Evolutionary conservation across 371 early-diverging fungal species (phyloP).

Genomic region (Apophysomyces variabilis): DNA sequence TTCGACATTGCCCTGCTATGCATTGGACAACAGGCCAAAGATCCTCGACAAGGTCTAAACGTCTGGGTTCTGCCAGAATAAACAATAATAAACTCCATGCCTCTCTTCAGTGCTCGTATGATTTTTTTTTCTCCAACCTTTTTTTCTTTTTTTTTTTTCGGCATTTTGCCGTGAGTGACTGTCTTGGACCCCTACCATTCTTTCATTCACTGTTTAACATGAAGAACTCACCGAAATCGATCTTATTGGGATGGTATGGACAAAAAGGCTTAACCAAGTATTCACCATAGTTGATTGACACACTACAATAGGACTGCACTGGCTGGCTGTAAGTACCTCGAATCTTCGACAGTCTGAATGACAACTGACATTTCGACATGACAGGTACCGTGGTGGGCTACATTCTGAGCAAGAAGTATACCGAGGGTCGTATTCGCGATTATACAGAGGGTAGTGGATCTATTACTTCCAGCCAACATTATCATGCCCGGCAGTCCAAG

Average conservation of each 20-base stretch:
- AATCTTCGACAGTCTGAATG: background rate
- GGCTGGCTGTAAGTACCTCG: conserved; percentile 20
- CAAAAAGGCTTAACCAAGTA: background rate
- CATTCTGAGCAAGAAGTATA: conserved; percentile 25
- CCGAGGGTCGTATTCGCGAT: conserved; percentile 20
- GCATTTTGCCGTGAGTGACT: conserved; percentile 7
- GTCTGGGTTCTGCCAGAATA: background rate
- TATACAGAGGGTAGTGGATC: conserved; percentile 29
- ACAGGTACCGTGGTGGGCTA: conserved; percentile 30
- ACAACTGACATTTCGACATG: background rate
- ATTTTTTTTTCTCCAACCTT: background rate
- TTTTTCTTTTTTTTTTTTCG: conserved; percentile 2
- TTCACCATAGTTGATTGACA: background rate
- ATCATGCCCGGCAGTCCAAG: background rate
- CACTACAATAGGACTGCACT: conserved; percentile 20
- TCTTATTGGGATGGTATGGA: conserved; percentile 27
- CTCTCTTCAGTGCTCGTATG: background rate
- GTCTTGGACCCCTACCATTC: conserved; percentile 6
- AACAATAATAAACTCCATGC: background rate
- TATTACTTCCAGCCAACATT: conserved; percentile 28
- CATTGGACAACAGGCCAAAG: background rate
- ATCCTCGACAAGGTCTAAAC: conserved; percentile 6
- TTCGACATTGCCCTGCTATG: conserved; percentile 9
- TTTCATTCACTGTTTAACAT: conserved; percentile 1
- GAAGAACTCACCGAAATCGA: conserved; percentile 29